Conservation (phyloP, 352 stramenopile genomes). For the Globisporangium spiculum region DNA sequence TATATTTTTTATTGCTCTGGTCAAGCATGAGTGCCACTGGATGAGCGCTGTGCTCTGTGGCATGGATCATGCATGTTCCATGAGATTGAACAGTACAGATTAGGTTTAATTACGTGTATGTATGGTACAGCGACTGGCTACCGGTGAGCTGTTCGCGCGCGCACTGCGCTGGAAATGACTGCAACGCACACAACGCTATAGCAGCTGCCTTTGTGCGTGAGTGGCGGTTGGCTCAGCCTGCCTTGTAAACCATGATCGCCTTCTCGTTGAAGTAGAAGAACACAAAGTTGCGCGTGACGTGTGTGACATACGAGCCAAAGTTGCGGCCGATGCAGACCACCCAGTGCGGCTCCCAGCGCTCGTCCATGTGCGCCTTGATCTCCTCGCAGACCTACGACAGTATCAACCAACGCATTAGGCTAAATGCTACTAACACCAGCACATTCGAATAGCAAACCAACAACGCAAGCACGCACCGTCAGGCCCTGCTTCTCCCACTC, state of each 20-base stretch:
- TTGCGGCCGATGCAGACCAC: constrained; percentile 89
- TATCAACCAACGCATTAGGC: background rate
- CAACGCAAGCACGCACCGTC: constrained; percentile 26
- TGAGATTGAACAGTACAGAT: too few relatives aligned
- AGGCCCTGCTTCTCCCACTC: constrained; percentile 84
- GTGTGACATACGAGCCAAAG: constrained; percentile 92
- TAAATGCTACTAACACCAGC: background rate
- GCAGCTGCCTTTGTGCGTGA: background rate
- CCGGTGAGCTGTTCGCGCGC: too few relatives aligned
- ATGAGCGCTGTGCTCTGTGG: too few relatives aligned
- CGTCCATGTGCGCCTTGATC: constrained; percentile 76
- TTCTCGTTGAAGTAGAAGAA: constrained; percentile 92
- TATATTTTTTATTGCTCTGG: too few relatives aligned
- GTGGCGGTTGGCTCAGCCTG: constrained; percentile 37
- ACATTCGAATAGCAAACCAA: background rate
- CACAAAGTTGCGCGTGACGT: constrained; percentile 91
- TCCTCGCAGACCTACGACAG: constrained; percentile 65
- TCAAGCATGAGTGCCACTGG: too few relatives aligned
- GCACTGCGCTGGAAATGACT: background rate
- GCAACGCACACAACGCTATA: background rate
- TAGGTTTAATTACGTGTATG: too few relatives aligned
- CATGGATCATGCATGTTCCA: too few relatives aligned
- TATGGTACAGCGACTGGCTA: too few relatives aligned
- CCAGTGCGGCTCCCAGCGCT: constrained; percentile 79
- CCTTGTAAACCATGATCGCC: constrained; percentile 85